Base-by-base conservation (phyloP, 768 basidiomycete genomes). In the Mycena polygramma region DNA sequence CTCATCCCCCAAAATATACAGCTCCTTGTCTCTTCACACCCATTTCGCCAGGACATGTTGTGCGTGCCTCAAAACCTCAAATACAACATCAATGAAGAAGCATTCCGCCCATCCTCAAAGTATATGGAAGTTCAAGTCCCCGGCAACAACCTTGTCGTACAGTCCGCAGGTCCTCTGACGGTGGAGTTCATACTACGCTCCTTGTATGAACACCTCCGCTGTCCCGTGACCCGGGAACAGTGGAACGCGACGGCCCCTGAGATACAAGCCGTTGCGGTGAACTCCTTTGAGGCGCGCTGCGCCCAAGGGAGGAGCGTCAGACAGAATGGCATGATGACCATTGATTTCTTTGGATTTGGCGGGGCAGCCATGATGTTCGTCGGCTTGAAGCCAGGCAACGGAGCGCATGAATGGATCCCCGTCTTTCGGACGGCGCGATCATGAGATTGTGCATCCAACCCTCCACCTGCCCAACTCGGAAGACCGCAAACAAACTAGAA, bases 41-140 rank as follows among this genome's bases (percentile, higher is more conserved):
- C 65, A 55, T 70, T 67, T 20, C 58, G n/a, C 70, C 43, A 48
- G 41, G 60, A 57, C 24, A 26, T 63, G 30, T 49, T 73, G n/a
- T 13, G 72, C 57, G 72, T 73, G 72, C 72, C 64, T 73, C 68
- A 69, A 73, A 41, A 55, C 39, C 68, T 69, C 37, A 39, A 57
- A 8, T 30, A 64, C 22, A 1, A 49, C 14, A 19, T 62, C 45
- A 26, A 30, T 30, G 39, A 37, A 17, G 26, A 35, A 24, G 72
- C 72, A 4, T 73, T 73, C 35, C 2, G 0, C 8, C 68, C 72
- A 19, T 26, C 19, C 36, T 68, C 52, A 59, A 46, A 49, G n/a
- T 17, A n/a, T 55, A 62, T 73, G 7, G 35, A 69, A 57, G 58
- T 73, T 51, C 65, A 59, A 63, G 1, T 70, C 41, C 58, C 36